Evolutionary conservation across 2,329 filamentous ascomycete species (phyloP), one percentile per base, ranked within the genome.

Genomic region (Fusarium camptoceras): DNA sequence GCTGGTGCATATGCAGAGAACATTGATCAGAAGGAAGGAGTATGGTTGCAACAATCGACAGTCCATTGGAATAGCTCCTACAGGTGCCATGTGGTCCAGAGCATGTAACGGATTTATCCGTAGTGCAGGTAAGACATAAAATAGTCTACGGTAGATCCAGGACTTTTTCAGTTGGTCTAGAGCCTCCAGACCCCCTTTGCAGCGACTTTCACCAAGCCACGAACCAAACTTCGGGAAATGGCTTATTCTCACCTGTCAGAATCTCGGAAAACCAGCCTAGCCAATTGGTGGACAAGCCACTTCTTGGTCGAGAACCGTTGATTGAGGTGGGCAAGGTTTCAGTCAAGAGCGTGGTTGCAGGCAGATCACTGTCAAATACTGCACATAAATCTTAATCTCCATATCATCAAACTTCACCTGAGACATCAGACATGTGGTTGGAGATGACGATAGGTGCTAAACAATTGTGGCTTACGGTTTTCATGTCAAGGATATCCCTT

Each of bases 131-230:
- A 48, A 28, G 54, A 47, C 47, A 39, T 25, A 46, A 48, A 34
- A 30, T 24, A 54, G 47, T 62, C 14, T 63, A 43, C 37, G 58
- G 48, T 51, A 66, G 44, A 59, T 37, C 42, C 49, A 50, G 61
- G 49, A 58, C 50, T 51, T 31, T 46, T 47, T 48, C 30, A 51
- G 41, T 44, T 31, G 47, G 44, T 48, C 34, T 48, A 31, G 14
- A 31, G 12, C 46, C 22, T 31, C 27, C 31, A 25, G 34, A 24
- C 58, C 55, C 49, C 61, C 60, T 60, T 61, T 48, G 47, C 48
- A 60, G 53, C 57, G 69, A 64, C 59, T 62, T 54, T 27, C 47
- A 56, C 44, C 57, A 74, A 72, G 66, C 66, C 68, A 71, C 63
- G 31, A 31, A 64, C 56, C 49, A 65, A 56, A 51, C 31, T 37